phyloP scores from a whole-genome alignment of 1,139 yeast genomes.

The Nakaseomyces uthaithaninus region DNA sequence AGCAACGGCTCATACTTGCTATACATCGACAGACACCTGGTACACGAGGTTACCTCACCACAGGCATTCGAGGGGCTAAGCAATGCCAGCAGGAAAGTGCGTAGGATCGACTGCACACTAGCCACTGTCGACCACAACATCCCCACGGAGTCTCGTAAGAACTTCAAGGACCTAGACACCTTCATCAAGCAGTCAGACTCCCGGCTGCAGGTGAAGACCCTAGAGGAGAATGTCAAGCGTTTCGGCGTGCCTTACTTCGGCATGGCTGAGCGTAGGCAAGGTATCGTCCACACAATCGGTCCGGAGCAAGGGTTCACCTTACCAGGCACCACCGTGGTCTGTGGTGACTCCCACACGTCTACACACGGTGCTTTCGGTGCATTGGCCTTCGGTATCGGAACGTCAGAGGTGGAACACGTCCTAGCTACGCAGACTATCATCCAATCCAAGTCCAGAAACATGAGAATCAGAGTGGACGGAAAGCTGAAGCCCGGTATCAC shows the following conservation, averaged over 20 bases:
- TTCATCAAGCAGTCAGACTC: conserved; percentile 90
- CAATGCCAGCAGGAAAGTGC: conserved; percentile 77
- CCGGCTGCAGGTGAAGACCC: conserved; percentile 80
- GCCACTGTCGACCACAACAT: conserved; percentile 98
- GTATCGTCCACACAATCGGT: conserved; percentile 96
- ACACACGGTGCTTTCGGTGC: conserved; percentile 99
- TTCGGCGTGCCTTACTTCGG: conserved; percentile 90
- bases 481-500: conserved; percentile 81
- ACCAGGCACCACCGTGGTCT: conserved; percentile 97
- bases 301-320: conserved; percentile 98
- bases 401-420: conserved; percentile 98
- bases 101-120: conserved; percentile 89
- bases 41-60: conserved; percentile 97
- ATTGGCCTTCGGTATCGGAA: conserved; percentile 97
- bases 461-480: conserved; percentile 83
- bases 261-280: conserved; percentile 89
- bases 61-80: conserved; percentile 95
- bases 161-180: conserved; percentile 64
- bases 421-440: conserved; percentile 94
- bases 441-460: conserved; percentile 90
- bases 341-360: conserved; percentile 98
- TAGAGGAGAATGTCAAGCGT: conserved; percentile 85
- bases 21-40: conserved; percentile 92
- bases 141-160: conserved; percentile 78
- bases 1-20: conserved; percentile 68